These are phyloP conservation scores for Ogataea wickerhamii DNA, from an alignment of 805 yeast genomes.

Conservation along the genomic window DNA sequence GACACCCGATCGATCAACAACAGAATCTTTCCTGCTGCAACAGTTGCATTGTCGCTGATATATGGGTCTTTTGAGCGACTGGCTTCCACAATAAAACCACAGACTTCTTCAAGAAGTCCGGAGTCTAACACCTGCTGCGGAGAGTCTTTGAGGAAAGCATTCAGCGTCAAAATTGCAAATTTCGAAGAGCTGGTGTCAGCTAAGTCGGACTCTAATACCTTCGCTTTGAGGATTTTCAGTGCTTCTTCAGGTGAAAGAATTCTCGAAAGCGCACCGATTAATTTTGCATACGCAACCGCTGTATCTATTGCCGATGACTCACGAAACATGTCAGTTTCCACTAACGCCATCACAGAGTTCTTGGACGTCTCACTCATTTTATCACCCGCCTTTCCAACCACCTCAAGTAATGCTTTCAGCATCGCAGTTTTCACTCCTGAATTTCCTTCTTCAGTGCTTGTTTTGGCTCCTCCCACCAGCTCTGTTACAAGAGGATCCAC, in stretches of 20 bases:
- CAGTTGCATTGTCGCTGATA: constrained; percentile 69
- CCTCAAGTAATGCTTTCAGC: constrained; percentile 80
- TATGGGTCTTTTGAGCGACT: constrained; percentile 42
- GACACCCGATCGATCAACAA: constrained; percentile 46
- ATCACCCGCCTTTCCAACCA: constrained; percentile 72
- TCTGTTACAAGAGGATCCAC: constrained; percentile 91
- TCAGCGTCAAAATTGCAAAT: constrained; percentile 68
- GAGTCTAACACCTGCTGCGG: constrained; percentile 58
- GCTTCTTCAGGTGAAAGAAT: constrained; percentile 66
- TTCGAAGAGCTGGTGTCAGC: constrained; percentile 42
- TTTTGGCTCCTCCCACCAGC: constrained; percentile 69
- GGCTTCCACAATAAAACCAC: constrained; percentile 45
- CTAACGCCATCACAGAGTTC: constrained; percentile 60
- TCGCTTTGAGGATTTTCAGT: constrained; percentile 49
- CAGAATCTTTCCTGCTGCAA: constrained; percentile 79
- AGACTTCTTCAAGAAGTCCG: constrained; percentile 48
- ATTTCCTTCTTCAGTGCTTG: constrained; percentile 44
- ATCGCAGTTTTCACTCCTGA: constrained; percentile 79
- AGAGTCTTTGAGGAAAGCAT: constrained; percentile 76
- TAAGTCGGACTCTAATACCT: constrained; percentile 48
- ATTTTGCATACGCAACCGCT: constrained; percentile 72
- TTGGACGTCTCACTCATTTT: constrained; percentile 75
- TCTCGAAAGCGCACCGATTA: constrained; percentile 73
- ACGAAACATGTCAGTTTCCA: constrained; percentile 61
- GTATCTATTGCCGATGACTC: constrained; percentile 45